Percentiles rank a stretch among this genome's conserved stretches.
phyloP scores from a whole-genome alignment of 495 filamentous ascomycete genomes.

The Aspergillus hancockii region DNA sequence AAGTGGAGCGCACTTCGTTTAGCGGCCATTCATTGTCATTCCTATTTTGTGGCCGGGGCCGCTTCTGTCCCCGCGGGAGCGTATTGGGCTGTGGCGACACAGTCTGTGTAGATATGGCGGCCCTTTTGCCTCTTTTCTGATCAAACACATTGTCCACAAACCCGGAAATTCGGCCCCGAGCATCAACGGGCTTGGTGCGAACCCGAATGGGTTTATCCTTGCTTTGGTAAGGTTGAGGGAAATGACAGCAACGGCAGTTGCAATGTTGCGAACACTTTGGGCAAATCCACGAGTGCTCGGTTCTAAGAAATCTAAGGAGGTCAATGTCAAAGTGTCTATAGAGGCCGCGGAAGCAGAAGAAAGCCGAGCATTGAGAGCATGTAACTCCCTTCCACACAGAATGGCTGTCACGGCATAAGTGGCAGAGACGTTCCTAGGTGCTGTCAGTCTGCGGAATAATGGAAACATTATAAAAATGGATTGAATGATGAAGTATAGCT shows the following conservation, averaged over 20 bases:
- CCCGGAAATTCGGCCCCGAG: slow-evolving; percentile 20
- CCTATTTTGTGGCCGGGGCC: slow-evolving; percentile 1
- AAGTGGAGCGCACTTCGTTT: not conserved
- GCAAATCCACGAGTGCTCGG: slow-evolving; percentile 14
- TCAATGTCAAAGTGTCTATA: slow-evolving; percentile 26
- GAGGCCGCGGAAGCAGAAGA: slow-evolving; percentile 26
- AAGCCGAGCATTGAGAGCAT: slow-evolving; percentile 19
- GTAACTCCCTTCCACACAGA: slow-evolving; percentile 19
- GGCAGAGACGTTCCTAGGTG: slow-evolving; percentile 24
- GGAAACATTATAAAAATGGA: not conserved
- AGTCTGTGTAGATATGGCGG: slow-evolving; percentile 8
- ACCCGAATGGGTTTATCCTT: slow-evolving; percentile 20
- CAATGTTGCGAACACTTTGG: slow-evolving; percentile 23
- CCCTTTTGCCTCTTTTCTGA: slow-evolving; percentile 22
- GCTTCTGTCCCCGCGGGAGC: slow-evolving; percentile 12
- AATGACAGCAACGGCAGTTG: slow-evolving; percentile 26
- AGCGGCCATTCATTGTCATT: not conserved
- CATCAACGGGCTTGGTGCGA: slow-evolving; percentile 21
- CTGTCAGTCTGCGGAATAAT: not conserved
- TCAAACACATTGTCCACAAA: slow-evolving; percentile 29
- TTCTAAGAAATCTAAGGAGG: slow-evolving; percentile 15
- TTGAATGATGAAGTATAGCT: not conserved
- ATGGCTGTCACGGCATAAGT: slow-evolving; percentile 25
- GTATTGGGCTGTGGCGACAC: slow-evolving; percentile 4
- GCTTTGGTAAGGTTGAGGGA: slow-evolving; percentile 20